Base-by-base conservation (phyloP, 345 rosid genomes). In the Iberis pinnata region DNA sequence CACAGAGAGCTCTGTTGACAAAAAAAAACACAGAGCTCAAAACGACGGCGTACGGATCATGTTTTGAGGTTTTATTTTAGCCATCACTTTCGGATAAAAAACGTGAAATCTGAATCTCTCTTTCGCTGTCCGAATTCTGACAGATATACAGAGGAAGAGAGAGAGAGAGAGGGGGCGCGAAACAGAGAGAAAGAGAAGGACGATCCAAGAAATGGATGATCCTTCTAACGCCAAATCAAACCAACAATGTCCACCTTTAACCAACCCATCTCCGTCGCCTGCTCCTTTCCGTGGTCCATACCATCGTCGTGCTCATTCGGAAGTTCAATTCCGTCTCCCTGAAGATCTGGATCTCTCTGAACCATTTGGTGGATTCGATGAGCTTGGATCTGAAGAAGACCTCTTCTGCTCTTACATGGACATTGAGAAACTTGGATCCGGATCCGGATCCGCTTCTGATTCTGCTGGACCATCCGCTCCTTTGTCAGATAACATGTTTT, bases 261-360 rank as follows among this genome's bases (percentile, higher is more conserved):
- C 67, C 38, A 43, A 43, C 54, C 64, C 53, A 24, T 9, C 63
- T 35, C 56, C 72, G n/a, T 5, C 62, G 6, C 19, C 62, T n/a
- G 24, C 66, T 4, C 36, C 64, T 12, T 60, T 75, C 36, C 75
- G 75, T 6, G 74, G 76, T 4, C 67, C 88, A 14, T 66, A 67
- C 78, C 97, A 81, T 71, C 77, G 95, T 37, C 64, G 94, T 53
- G 83, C 97, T 0, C 95, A 77, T 18, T 86, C 95, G 1, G 95
- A 89, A 75, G 78, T 77, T 26, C 81, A 76, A 36, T 83, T 86
- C 72, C 81, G 95, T 46, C 65, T 86, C 49, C 84, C 94, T 1
- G 86, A 89, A 39, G 93, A 86, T 68, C 62, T 76, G 45, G 82
- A 79, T 58, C 76, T 72, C 68, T 74, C 94, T 38, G 86, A 83